Percentiles rank a stretch among this genome's conserved stretches.
Evolutionary conservation across 768 basidiomycete genomes (phyloP).

Genomic region (Suillus ampliporus): DNA sequence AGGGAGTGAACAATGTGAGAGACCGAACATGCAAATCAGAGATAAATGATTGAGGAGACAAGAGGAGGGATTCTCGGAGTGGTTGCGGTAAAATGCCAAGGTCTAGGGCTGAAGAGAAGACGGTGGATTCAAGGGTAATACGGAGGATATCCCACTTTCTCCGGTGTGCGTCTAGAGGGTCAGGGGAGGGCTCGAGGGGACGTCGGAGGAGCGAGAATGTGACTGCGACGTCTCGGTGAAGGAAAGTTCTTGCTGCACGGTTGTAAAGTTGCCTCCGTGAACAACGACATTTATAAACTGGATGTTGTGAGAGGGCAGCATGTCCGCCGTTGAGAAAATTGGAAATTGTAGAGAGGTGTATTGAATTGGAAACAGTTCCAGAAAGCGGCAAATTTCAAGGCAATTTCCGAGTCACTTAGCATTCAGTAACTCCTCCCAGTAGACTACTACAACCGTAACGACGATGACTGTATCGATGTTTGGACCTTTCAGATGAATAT

Average conservation of each 20-base stretch:
- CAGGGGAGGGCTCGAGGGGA: slow-evolving; percentile 38
- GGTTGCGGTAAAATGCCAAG: slow-evolving; percentile 50
- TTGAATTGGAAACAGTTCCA: too few relatives aligned
- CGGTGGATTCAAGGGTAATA: slow-evolving; percentile 78
- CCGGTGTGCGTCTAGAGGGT: slow-evolving; percentile 56
- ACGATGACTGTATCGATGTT: too few relatives aligned
- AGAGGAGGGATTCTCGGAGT: slow-evolving; percentile 56
- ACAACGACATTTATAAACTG: slow-evolving; percentile 21
- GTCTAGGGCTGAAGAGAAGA: slow-evolving; percentile 61
- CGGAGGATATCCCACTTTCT: slow-evolving; percentile 89
- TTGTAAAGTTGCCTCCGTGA: slow-evolving; percentile 66
- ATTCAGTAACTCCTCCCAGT: too few relatives aligned
- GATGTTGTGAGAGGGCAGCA: slow-evolving; percentile 45
- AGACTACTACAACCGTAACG: too few relatives aligned
- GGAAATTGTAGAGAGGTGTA: too few relatives aligned
- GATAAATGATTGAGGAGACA: slow-evolving; percentile 64
- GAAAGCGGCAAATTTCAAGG: too few relatives aligned
- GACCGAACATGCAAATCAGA: slow-evolving; percentile 66
- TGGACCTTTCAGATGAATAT: too few relatives aligned
- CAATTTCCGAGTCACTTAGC: too few relatives aligned
- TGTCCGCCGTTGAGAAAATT: slow-evolving; percentile 24
- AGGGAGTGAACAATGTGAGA: slow-evolving; percentile 68
- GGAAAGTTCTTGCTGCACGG: slow-evolving; percentile 79
- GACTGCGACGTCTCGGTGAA: slow-evolving; percentile 70
- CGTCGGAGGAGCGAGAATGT: slow-evolving; percentile 62